Evolutionary conservation across 176 grass and related monocot genomes (phyloP).

Genomic region (Coix lacrymajobi): DNA sequence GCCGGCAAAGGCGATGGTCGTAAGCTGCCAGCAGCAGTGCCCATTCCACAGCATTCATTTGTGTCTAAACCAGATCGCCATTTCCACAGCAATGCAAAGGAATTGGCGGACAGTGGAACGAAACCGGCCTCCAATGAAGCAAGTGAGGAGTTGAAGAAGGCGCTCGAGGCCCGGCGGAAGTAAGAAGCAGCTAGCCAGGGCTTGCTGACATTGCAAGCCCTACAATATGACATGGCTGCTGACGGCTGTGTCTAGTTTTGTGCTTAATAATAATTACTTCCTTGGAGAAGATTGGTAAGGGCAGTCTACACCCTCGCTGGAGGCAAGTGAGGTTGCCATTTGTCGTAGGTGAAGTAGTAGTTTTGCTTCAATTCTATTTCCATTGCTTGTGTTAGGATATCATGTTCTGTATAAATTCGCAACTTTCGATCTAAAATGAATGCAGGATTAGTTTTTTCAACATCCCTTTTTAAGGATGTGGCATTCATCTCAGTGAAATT

Average conservation of each 20-base stretch:
- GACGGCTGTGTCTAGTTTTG: neutral
- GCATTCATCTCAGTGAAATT: neutral
- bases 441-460: neutral
- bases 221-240: neutral
- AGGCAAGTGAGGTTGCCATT: slow-evolving; percentile 17
- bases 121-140: slow-evolving; percentile 36
- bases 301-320: slow-evolving; percentile 4
- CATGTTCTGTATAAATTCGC: slow-evolving; percentile 21
- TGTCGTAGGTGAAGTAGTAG: slow-evolving; percentile 19
- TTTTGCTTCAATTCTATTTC: slow-evolving; percentile 1
- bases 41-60: neutral
- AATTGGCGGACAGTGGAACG: neutral
- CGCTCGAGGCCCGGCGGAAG: slow-evolving; percentile 40
- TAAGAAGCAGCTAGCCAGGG: neutral
- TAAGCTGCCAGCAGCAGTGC: neutral
- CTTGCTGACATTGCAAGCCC: slow-evolving; percentile 22
- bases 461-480: neutral
- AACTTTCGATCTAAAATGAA: neutral
- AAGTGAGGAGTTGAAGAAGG: slow-evolving; percentile 59
- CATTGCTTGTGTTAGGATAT: neutral
- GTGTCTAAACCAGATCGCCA: slow-evolving; percentile 28
- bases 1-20: slow-evolving; percentile 17
- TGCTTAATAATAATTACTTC: slow-evolving; percentile 22
- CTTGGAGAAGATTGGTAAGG: neutral
- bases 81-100: slow-evolving; percentile 29